A percentile compares a stretch with the other conserved stretches of the same genome.
These are phyloP conservation scores for Bondarzewia mesenterica DNA, from an alignment of 1,284 basidiomycete species.

Conservation along the genomic window DNA sequence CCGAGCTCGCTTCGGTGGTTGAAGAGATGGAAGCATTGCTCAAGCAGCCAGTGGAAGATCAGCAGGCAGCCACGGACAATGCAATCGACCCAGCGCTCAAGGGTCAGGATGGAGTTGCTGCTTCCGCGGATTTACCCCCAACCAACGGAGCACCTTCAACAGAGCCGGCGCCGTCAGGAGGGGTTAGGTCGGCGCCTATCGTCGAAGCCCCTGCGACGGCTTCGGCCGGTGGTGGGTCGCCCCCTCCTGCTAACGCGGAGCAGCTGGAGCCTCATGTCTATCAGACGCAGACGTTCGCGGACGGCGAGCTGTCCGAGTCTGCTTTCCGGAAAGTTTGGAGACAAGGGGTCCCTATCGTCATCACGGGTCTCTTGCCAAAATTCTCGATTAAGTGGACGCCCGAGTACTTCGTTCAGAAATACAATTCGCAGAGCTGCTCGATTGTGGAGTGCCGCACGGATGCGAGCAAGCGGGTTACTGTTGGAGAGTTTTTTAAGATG, in stretches of 20 bases:
- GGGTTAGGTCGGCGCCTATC: not conserved
- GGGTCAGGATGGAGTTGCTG: not conserved
- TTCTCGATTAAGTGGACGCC: constrained; percentile 77
- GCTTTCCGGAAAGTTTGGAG: constrained; percentile 67
- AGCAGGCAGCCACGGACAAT: constrained; percentile 3
- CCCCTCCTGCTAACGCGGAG: constrained; percentile 13
- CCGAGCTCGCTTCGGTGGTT: constrained; percentile 59
- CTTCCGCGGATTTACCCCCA: not conserved
- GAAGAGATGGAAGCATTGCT: constrained; percentile 64
- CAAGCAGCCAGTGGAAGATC: constrained; percentile 36
- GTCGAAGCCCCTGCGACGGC: not conserved
- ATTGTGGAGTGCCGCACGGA: constrained; percentile 79
- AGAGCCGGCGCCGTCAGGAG: not conserved
- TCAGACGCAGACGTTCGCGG: constrained; percentile 35
- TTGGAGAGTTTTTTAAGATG: constrained; percentile 72
- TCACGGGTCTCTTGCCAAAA: constrained; percentile 52
- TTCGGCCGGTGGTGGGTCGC: not conserved
- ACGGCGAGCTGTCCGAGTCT: constrained; percentile 47
- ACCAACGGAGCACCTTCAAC: not conserved
- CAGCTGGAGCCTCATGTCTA: constrained; percentile 26
- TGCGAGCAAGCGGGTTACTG: constrained; percentile 49
- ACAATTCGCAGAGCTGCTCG: constrained; percentile 59
- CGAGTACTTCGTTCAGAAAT: constrained; percentile 67
- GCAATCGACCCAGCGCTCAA: not conserved
- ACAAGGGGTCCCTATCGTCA: constrained; percentile 68